These are phyloP conservation scores for Pulveroboletus ravenelii DNA, from an alignment of 768 basidiomycete species.

Conservation along the genomic window DNA sequence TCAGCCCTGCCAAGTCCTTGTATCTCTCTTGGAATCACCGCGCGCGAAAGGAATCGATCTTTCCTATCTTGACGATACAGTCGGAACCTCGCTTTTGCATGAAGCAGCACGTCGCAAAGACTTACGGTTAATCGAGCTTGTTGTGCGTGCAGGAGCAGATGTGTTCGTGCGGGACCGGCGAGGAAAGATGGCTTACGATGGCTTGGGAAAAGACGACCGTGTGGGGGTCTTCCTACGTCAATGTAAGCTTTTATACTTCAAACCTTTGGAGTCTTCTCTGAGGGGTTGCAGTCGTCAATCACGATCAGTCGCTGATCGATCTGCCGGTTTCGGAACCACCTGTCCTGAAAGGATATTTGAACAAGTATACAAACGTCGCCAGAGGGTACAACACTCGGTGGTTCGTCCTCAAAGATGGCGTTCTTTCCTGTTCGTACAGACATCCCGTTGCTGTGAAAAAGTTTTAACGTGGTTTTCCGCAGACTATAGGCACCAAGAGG, in stretches of 20 bases:
- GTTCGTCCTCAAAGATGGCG: constrained; percentile 86
- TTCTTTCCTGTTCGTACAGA: constrained; percentile 68
- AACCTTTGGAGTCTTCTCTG: neutral
- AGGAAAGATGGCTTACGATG: constrained; percentile 67
- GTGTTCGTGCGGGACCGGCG: constrained; percentile 78
- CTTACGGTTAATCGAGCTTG: constrained; percentile 76
- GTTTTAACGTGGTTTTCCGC: constrained; percentile 1
- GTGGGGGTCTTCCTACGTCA: constrained; percentile 81
- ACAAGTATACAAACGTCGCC: constrained; percentile 91
- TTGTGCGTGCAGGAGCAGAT: constrained; percentile 80
- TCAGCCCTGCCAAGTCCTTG: constrained; percentile 41
- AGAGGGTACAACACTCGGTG: constrained; percentile 86
- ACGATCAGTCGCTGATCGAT: constrained; percentile 67
- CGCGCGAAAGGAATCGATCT: constrained; percentile 71
- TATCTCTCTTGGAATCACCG: constrained; percentile 62
- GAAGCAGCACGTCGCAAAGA: constrained; percentile 83
- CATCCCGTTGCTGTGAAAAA: neutral
- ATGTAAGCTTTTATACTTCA: constrained; percentile 45
- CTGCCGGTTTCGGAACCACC: constrained; percentile 50
- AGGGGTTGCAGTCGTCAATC: constrained; percentile 60
- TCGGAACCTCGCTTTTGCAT: constrained; percentile 76
- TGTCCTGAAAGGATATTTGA: constrained; percentile 69
- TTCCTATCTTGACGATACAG: constrained; percentile 72
- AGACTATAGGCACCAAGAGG: constrained; percentile 86
- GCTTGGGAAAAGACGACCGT: constrained; percentile 71